phyloP scores from a whole-genome alignment of 805 yeast species.

The Metschnikowia bowlesiae region DNA sequence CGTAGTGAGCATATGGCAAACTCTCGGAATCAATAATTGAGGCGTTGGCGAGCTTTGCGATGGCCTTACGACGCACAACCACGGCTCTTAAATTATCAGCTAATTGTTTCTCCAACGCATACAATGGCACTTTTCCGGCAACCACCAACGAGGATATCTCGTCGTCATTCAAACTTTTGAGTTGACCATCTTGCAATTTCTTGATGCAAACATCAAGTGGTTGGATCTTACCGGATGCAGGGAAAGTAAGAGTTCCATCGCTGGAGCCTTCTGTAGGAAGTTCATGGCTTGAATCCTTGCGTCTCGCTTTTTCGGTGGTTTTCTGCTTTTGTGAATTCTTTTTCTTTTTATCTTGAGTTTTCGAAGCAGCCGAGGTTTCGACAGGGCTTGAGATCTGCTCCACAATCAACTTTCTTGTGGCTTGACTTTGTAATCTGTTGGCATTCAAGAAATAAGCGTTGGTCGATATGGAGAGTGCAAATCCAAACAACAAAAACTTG shows the following conservation, averaged over 20 bases:
- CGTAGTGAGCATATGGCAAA: conserved; percentile 79
- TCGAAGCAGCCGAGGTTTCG: conserved; percentile 1
- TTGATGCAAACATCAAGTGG: conserved; percentile 62
- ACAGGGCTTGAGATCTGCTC: conserved; percentile 34
- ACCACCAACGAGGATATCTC: conserved; percentile 72
- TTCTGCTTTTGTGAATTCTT: neutral
- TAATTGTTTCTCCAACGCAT: conserved; percentile 90
- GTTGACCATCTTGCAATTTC: conserved; percentile 65
- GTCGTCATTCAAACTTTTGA: conserved; percentile 59
- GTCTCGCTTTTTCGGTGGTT: neutral
- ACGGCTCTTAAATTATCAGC: conserved; percentile 91
- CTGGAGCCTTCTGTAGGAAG: conserved; percentile 9
- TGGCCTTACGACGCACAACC: conserved; percentile 85
- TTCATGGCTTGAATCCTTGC: neutral
- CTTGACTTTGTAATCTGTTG: conserved; percentile 60
- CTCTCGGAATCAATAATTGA: conserved; percentile 68
- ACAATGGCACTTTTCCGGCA: conserved; percentile 78
- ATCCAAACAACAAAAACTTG: conserved; percentile 66
- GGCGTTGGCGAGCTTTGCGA: conserved; percentile 76
- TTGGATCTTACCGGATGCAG: conserved; percentile 25
- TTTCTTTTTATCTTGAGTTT: neutral
- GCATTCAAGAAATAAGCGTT: conserved; percentile 85
- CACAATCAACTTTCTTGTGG: conserved; percentile 38
- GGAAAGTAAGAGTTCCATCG: conserved; percentile 19
- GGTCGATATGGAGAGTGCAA: conserved; percentile 70